Percentiles rank a stretch among this genome's conserved stretches.
phyloP scores from a whole-genome alignment of 106 monocot genomes.

The Phalaenopsis equestris region DNA sequence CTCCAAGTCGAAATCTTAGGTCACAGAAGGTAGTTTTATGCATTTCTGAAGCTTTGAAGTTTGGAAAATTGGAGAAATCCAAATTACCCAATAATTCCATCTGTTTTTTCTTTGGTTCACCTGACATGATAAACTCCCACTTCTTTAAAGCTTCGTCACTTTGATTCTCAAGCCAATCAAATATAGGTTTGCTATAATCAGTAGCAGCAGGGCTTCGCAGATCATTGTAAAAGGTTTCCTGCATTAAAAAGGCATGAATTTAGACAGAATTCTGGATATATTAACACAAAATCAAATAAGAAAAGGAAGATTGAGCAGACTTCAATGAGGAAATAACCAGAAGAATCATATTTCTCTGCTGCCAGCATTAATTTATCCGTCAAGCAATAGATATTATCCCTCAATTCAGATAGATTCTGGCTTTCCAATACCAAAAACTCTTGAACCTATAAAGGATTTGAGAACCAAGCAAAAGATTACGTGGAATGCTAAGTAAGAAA shows the following conservation, averaged over 20 bases:
- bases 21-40: slow-evolving; percentile 65
- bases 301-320: slow-evolving; percentile 21
- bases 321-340: slow-evolving; percentile 93
- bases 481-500: not conserved
- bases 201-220: slow-evolving; percentile 48
- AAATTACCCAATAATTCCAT: slow-evolving; percentile 56
- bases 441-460: slow-evolving; percentile 48
- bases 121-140: slow-evolving; percentile 72
- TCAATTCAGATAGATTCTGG: slow-evolving; percentile 67
- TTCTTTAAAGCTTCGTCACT: slow-evolving; percentile 57
- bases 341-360: slow-evolving; percentile 55
- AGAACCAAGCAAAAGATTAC: not conserved
- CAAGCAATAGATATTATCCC: slow-evolving; percentile 78
- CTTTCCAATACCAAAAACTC: slow-evolving; percentile 86
- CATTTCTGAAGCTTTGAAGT: slow-evolving; percentile 56
- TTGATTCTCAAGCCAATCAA: slow-evolving; percentile 71
- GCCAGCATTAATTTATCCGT: slow-evolving; percentile 71
- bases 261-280: not conserved
- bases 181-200: slow-evolving; percentile 74
- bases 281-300: not conserved
- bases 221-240: slow-evolving; percentile 89
- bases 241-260: slow-evolving; percentile 3
- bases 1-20: slow-evolving; percentile 66
- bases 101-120: slow-evolving; percentile 62
- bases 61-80: slow-evolving; percentile 41